Evolutionary conservation across 2,329 filamentous ascomycete genomes (phyloP).

Genomic region (Coccinonectria pachysandricola): DNA sequence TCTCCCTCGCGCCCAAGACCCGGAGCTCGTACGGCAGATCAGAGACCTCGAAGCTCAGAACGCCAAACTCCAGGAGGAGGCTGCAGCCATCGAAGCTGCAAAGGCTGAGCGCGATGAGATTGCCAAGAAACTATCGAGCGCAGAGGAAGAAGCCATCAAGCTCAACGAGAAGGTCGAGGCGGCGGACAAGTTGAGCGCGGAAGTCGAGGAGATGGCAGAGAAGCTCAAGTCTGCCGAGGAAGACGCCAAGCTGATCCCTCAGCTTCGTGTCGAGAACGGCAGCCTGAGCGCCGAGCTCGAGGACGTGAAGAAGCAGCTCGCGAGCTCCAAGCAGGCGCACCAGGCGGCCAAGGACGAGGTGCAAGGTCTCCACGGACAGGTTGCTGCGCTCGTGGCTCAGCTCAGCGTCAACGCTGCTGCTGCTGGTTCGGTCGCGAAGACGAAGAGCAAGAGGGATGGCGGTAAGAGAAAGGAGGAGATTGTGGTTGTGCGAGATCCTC

Average conservation of each 20-base stretch:
- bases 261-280: constrained; percentile 15
- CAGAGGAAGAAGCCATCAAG: constrained; percentile 8
- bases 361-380: constrained; percentile 9
- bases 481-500: constrained; percentile 17
- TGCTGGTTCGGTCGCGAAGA: constrained; percentile 2
- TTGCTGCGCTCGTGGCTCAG: constrained; percentile 13
- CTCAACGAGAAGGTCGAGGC: constrained; percentile 8
- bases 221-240: constrained; percentile 13
- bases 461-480: constrained; percentile 16
- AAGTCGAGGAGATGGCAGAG: constrained; percentile 10
- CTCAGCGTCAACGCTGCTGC: constrained; percentile 5
- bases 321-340: constrained; percentile 13
- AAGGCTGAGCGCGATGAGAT: constrained; percentile 13
- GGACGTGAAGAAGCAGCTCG: constrained; percentile 8
- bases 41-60: constrained; percentile 4
- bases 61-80: constrained; percentile 13
- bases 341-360: constrained; percentile 12
- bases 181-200: constrained; percentile 5
- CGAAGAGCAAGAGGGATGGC: constrained; percentile 15
- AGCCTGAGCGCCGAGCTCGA: constrained; percentile 13
- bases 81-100: constrained; percentile 2
- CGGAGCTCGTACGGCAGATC: too few relatives aligned
- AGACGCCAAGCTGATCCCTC: constrained; percentile 11
- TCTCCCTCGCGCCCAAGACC: constrained; percentile 1
- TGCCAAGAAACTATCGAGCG: constrained; percentile 11